These are phyloP conservation scores for Fusarium odoratissimum DNA, from an alignment of 2,329 filamentous ascomycete genomes.

Conservation along the genomic window DNA sequence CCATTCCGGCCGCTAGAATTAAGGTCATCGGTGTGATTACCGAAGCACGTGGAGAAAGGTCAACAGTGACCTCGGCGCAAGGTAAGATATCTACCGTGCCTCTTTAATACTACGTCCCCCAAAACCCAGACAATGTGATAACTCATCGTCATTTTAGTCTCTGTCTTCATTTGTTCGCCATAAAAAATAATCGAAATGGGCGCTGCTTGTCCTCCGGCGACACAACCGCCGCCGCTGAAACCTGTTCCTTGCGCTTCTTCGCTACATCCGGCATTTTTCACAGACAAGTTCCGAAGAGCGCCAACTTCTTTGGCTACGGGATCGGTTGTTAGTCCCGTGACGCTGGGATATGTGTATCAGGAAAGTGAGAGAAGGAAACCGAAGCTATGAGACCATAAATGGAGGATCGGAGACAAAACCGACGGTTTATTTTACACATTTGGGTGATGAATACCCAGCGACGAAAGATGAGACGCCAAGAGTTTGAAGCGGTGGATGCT, in stretches of 20 bases:
- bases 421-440: background rate
- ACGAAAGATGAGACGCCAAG: background rate
- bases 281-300: conserved; percentile 68
- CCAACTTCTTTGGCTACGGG: conserved; percentile 53
- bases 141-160: background rate
- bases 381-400: conserved; percentile 50
- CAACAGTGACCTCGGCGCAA: conserved; percentile 29
- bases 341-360: conserved; percentile 70
- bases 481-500: background rate
- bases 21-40: conserved; percentile 27
- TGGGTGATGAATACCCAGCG: background rate
- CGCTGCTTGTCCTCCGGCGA: conserved; percentile 24
- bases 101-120: conserved; percentile 2
- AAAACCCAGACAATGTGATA: conserved; percentile 28
- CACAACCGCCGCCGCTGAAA: conserved; percentile 23
- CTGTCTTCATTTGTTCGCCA: background rate
- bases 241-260: conserved; percentile 58
- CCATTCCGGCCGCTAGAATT: conserved; percentile 9
- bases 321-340: conserved; percentile 60
- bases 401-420: background rate
- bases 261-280: conserved; percentile 82
- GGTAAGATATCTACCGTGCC: background rate
- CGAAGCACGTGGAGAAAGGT: conserved; percentile 39
- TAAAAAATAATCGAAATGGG: conserved; percentile 14
- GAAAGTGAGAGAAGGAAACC: conserved; percentile 51